Evolutionary conservation across 495 filamentous ascomycete genomes (phyloP), one percentile per base, ranked within the genome.

Genomic region (Hypoxylon rickii): DNA sequence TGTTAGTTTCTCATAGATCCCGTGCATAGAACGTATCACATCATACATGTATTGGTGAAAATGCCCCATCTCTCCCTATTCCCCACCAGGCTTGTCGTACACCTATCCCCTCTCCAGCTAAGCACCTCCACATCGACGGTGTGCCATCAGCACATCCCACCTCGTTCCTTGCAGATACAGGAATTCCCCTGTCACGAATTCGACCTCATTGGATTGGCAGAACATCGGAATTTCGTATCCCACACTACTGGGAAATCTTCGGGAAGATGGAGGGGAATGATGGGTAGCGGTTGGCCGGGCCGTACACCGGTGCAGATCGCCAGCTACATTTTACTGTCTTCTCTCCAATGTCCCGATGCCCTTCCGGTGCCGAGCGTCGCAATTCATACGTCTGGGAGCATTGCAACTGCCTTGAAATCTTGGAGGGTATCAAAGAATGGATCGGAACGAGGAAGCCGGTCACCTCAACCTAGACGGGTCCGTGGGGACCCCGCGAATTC

Each of bases 231-330:
- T 13, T 40, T 39, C 51, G 41, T 33, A 32, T 40, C 3, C 37
- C 37, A 5, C 29, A 16, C 52, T 57, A 63, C 53, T 52, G 59
- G 59, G 24, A 57, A 45, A 63, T 40, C 22, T 42, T 57, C 59
- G 59, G 59, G 6, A 46, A 22, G 39, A 20, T 11, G 38, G 8
- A 40, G 18, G 10, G 41, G 33, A 12, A 42, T 43, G 29, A 12
- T 13, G 49, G 36, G 20, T 7, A 20, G 22, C 47, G 49, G 52
- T 8, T 19, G 13, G 13, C 29, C 59, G 59, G 59, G 31, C 59
- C 59, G 59, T 5, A 8, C 43, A 21, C 59, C 59, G 59, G 59
- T 43, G 59, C 48, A 24, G 59, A 63, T 63, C n/a, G n/a, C n/a
- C n/a, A n/a, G n/a, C 59, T 63, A 46, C 40, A 36, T 53, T 49